Evolutionary conservation across 106 monocot genomes (phyloP).

Genomic region (Xerophyta viscosa): DNA sequence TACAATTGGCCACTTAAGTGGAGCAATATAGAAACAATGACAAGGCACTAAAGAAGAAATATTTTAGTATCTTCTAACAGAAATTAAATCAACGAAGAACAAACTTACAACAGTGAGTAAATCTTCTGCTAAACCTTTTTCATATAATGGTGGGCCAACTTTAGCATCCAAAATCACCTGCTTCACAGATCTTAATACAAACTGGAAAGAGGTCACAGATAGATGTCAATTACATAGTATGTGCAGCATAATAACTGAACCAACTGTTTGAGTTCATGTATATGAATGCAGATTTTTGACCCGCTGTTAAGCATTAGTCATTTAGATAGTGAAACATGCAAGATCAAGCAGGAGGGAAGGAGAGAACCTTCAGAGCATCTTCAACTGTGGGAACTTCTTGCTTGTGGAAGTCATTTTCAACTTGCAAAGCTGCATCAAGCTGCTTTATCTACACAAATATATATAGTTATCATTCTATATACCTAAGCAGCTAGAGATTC

Average conservation of each 20-base stretch:
- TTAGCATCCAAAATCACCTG: slow-evolving; percentile 90
- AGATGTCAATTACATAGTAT: too few relatives aligned
- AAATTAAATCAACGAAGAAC: not conserved
- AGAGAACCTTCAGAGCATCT: slow-evolving; percentile 47
- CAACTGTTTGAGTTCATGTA: too few relatives aligned
- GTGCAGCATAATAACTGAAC: too few relatives aligned
- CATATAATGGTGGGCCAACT: slow-evolving; percentile 86
- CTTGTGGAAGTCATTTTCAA: slow-evolving; percentile 10
- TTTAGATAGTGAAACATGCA: too few relatives aligned
- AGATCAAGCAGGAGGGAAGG: not conserved
- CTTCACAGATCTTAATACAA: slow-evolving; percentile 63
- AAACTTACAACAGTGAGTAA: slow-evolving; percentile 68
- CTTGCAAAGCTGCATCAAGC: slow-evolving; percentile 22
- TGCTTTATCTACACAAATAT: slow-evolving; percentile 51
- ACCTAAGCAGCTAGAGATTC: too few relatives aligned
- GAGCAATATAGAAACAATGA: too few relatives aligned
- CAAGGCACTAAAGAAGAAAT: too few relatives aligned
- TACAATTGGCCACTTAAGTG: too few relatives aligned
- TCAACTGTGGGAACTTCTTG: slow-evolving; percentile 39
- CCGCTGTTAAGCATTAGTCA: too few relatives aligned
- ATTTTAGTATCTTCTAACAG: too few relatives aligned
- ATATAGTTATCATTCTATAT: too few relatives aligned
- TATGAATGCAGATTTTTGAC: too few relatives aligned
- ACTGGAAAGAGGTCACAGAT: slow-evolving; percentile 35
- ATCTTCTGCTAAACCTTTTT: slow-evolving; percentile 67